A percentile compares a stretch with the other conserved stretches of the same genome.
Evolutionary conservation across 2,329 filamentous ascomycete genomes (phyloP).

Genomic region (Chaetothyriales sp.): DNA sequence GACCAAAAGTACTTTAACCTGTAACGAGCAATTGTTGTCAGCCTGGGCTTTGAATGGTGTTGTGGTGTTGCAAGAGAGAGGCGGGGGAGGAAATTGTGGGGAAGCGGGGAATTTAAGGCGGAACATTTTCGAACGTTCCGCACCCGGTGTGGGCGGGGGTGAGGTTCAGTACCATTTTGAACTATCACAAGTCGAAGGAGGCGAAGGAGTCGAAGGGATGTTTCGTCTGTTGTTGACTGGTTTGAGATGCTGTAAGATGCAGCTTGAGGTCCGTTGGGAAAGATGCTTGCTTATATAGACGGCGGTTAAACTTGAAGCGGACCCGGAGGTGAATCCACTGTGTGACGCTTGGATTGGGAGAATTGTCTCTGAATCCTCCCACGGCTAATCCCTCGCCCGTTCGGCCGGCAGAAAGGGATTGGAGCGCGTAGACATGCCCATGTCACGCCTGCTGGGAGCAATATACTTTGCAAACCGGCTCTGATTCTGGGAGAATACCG

Average conservation of each 20-base stretch:
- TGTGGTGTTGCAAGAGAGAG: constrained; percentile 8
- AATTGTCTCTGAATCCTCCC: neutral
- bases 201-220: constrained; percentile 1
- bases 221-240: neutral
- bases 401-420: neutral
- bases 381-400: neutral
- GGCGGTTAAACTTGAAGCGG: neutral
- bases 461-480: neutral
- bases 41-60: constrained; percentile 32
- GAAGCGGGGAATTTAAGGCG: constrained; percentile 20
- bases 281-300: constrained; percentile 2
- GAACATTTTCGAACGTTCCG: constrained; percentile 36
- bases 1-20: constrained; percentile 92
- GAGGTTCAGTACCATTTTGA: constrained; percentile 49
- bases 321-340: neutral
- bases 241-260: neutral
- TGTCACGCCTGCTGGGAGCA: neutral
- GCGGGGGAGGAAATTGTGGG: constrained; percentile 28
- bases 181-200: constrained; percentile 8
- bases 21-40: constrained; percentile 50
- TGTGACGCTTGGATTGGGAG: neutral
- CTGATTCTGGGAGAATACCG: neutral
- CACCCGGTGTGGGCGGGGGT: constrained; percentile 37
- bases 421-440: neutral
- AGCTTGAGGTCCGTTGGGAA: constrained; percentile 1